These are phyloP conservation scores for Agrostemma githago DNA, from an alignment of 148 eudicot species.

Conservation along the genomic window DNA sequence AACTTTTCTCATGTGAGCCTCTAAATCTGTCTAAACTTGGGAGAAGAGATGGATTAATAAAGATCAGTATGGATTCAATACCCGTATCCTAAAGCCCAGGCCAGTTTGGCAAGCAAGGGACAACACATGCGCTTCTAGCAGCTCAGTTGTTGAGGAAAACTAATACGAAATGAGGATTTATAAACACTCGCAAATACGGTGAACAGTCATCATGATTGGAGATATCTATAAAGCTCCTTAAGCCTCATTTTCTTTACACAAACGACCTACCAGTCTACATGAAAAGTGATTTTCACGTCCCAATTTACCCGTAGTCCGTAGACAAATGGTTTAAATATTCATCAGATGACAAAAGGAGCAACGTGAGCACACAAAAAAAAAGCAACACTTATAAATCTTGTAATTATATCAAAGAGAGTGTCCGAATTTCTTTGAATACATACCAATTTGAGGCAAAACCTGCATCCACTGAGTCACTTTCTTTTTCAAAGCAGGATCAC, in stretches of 20 bases:
- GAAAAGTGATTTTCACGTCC: not conserved
- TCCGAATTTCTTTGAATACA: conserved; percentile 10
- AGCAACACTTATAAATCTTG: no score
- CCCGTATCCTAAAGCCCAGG: not conserved
- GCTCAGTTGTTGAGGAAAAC: not conserved
- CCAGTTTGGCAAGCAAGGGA: not conserved
- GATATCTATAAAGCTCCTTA: conserved; percentile 1
- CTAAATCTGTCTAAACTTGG: not conserved
- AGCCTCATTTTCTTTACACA: no score
- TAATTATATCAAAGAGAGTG: no score
- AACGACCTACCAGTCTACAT: not conserved
- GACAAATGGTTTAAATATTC: not conserved
- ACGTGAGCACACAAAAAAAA: not conserved
- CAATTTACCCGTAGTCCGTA: not conserved
- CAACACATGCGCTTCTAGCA: conserved; percentile 2
- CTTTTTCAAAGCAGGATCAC: conserved; percentile 38
- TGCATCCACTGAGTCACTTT: conserved; percentile 81
- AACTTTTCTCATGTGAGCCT: not conserved
- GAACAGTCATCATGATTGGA: no score
- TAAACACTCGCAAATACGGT: no score
- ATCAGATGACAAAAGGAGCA: not conserved
- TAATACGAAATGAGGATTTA: not conserved
- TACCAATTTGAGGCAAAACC: conserved; percentile 86
- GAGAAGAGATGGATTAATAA: not conserved
- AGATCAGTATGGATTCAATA: not conserved